These are phyloP conservation scores for Colletotrichum theobromicola DNA, from an alignment of 2,329 filamentous ascomycete genomes.

Conservation along the genomic window DNA sequence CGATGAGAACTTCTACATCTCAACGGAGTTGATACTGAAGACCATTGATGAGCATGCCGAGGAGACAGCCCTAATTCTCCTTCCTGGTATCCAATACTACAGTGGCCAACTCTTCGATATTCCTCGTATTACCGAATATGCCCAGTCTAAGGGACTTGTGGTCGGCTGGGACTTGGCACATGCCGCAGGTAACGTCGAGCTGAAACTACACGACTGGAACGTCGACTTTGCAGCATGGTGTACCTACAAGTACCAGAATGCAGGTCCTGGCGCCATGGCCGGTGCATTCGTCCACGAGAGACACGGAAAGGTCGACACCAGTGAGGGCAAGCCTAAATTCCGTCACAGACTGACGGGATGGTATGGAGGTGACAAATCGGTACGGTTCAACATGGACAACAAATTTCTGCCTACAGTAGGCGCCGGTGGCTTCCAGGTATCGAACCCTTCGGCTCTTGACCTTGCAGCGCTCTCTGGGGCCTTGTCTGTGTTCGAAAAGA, in stretches of 20 bases:
- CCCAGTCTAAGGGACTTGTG: slow-evolving; percentile 67
- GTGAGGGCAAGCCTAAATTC: slow-evolving; percentile 51
- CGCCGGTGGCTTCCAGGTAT: slow-evolving; percentile 76
- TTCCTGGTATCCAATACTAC: slow-evolving; percentile 83
- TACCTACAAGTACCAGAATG: slow-evolving; percentile 84
- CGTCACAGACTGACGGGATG: slow-evolving; percentile 72
- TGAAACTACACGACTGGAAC: slow-evolving; percentile 77
- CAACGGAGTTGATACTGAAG: slow-evolving; percentile 68
- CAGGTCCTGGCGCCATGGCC: slow-evolving; percentile 75
- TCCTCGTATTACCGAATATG: slow-evolving; percentile 71
- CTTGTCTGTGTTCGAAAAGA: slow-evolving; percentile 75
- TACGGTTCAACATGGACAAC: slow-evolving; percentile 77
- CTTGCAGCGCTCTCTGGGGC: slow-evolving; percentile 76
- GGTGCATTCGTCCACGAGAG: slow-evolving; percentile 75
- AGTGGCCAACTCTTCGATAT: slow-evolving; percentile 83
- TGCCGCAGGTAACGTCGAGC: slow-evolving; percentile 75
- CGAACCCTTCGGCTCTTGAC: slow-evolving; percentile 79
- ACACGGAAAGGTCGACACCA: slow-evolving; percentile 60
- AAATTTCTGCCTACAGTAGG: slow-evolving; percentile 73
- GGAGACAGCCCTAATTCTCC: slow-evolving; percentile 70
- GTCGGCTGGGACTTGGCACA: slow-evolving; percentile 83
- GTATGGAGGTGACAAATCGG: slow-evolving; percentile 75
- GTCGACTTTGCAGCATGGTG: slow-evolving; percentile 87
- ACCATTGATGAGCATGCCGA: slow-evolving; percentile 72
- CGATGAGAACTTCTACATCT: slow-evolving; percentile 60